phyloP scores from a whole-genome alignment of 2,329 filamentous ascomycete species.

The Stemphylium vesicarium region DNA sequence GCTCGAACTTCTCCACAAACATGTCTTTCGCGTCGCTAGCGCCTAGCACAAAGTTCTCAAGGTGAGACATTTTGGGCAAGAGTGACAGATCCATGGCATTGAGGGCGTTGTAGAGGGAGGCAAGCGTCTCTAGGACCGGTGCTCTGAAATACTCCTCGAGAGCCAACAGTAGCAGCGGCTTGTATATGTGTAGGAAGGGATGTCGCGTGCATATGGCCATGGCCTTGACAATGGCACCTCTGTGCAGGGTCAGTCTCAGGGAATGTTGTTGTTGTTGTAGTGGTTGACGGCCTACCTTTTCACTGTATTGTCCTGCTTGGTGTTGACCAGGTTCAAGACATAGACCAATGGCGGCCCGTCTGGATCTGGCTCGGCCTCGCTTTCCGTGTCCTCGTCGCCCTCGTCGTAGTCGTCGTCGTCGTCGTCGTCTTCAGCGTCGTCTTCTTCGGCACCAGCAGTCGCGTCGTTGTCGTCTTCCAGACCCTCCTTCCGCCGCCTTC shows the following conservation, averaged over 20 bases:
- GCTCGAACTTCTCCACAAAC: constrained; percentile 96
- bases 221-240: constrained; percentile 93
- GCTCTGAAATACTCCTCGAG: constrained; percentile 97
- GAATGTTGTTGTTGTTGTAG: background rate
- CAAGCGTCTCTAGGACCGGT: constrained; percentile 84
- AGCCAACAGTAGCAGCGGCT: constrained; percentile 89
- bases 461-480: constrained; percentile 50
- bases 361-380: constrained; percentile 61
- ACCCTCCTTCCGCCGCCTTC: constrained; percentile 52
- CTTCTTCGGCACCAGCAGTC: constrained; percentile 33
- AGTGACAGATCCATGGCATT: constrained; percentile 97
- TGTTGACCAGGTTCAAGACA: constrained; percentile 96
- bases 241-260: constrained; percentile 40
- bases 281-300: constrained; percentile 61
- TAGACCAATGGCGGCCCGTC: constrained; percentile 95
- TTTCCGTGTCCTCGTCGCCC: constrained; percentile 59
- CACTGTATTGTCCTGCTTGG: constrained; percentile 91
- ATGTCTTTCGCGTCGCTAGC: constrained; percentile 93
- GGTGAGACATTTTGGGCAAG: constrained; percentile 81
- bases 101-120: constrained; percentile 87
- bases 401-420: constrained; percentile 48
- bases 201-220: constrained; percentile 99
- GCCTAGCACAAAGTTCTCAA: constrained; percentile 86
- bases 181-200: constrained; percentile 98
- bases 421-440: constrained; percentile 44